phyloP scores from a whole-genome alignment of 1,139 yeast genomes.

The Hemisphaericaspora xylofermentans region DNA sequence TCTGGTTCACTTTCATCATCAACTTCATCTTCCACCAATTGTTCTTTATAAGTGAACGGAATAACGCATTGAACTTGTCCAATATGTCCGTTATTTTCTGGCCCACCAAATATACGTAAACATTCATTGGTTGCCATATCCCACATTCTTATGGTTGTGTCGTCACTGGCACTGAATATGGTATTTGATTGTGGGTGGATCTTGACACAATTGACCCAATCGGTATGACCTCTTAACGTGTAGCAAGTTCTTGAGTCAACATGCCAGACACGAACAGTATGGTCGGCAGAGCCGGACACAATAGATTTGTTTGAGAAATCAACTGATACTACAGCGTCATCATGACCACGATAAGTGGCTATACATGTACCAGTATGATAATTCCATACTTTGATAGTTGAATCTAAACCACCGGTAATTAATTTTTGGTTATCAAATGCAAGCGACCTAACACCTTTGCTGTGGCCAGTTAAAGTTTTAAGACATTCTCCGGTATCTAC shows the following conservation, averaged over 20 bases:
- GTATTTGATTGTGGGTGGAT: slow-evolving; percentile 78
- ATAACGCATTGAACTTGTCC: slow-evolving; percentile 91
- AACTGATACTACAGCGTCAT: slow-evolving; percentile 79
- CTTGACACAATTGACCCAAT: slow-evolving; percentile 88
- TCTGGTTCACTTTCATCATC: slow-evolving; percentile 27
- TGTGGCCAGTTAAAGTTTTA: slow-evolving; percentile 79
- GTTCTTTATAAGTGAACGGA: slow-evolving; percentile 68
- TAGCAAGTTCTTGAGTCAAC: slow-evolving; percentile 90
- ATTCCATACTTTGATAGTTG: slow-evolving; percentile 93
- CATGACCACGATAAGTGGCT: slow-evolving; percentile 91
- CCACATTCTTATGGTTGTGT: slow-evolving; percentile 93
- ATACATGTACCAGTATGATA: slow-evolving; percentile 92
- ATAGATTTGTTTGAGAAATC: slow-evolving; percentile 78
- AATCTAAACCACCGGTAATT: slow-evolving; percentile 88
- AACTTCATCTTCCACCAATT: slow-evolving; percentile 40
- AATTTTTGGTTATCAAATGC: slow-evolving; percentile 85
- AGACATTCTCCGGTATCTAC: slow-evolving; percentile 73
- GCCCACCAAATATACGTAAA: slow-evolving; percentile 73
- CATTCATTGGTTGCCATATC: slow-evolving; percentile 80
- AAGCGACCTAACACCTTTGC: slow-evolving; percentile 79
- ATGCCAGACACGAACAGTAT: slow-evolving; percentile 93
- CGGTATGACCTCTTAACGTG: slow-evolving; percentile 89
- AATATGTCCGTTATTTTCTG: slow-evolving; percentile 67
- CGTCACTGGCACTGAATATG: slow-evolving; percentile 86
- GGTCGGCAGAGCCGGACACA: slow-evolving; percentile 92